phyloP scores from a whole-genome alignment of 2,329 filamentous ascomycete genomes.

The Aspergillus caelatus region DNA sequence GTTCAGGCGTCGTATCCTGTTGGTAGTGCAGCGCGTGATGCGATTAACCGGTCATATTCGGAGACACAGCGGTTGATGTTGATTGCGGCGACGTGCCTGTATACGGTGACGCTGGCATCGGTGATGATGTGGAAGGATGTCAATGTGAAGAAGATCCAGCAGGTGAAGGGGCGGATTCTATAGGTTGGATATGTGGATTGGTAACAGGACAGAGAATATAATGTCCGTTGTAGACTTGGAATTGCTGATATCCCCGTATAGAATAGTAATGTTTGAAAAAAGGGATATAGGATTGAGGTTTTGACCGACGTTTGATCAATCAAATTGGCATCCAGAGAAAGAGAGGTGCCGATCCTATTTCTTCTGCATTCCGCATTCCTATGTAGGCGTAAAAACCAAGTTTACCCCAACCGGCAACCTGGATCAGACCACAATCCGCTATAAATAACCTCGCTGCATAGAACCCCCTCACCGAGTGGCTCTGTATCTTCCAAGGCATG shows the following conservation, averaged over 20 bases:
- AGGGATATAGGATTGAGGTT: neutral
- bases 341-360: no score
- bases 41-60: constrained; percentile 39
- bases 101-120: constrained; percentile 8
- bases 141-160: constrained; percentile 9
- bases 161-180: constrained; percentile 13
- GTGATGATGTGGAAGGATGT: constrained; percentile 14
- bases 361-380: no score
- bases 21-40: constrained; percentile 31
- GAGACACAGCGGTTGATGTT: constrained; percentile 31
- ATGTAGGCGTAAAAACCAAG: no score
- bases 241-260: neutral
- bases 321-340: no score
- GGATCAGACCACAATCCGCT: no score
- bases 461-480: no score
- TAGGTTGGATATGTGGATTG: neutral
- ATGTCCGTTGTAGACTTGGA: neutral
- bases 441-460: no score
- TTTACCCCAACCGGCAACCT: no score
- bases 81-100: constrained; percentile 36
- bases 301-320: neutral
- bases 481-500: no score
- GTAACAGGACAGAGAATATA: neutral
- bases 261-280: neutral
- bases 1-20: constrained; percentile 31